Evolutionary conservation across 1,284 basidiomycete genomes (phyloP), one percentile per base, ranked within the genome.

Genomic region (Trametes hirsuta): DNA sequence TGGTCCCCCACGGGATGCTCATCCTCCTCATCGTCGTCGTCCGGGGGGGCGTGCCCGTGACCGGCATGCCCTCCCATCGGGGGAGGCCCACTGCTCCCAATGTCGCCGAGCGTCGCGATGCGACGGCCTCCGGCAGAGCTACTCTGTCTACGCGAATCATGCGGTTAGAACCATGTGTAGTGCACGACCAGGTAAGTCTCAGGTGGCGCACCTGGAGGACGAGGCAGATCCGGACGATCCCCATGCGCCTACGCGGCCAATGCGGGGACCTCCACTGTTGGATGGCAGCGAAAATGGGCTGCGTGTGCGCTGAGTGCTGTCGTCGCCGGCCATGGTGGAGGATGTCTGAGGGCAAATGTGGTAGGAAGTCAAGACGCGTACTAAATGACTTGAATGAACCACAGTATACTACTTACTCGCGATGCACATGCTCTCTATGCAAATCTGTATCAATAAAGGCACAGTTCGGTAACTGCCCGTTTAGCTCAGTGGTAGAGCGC

Each of bases 211-310:
- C 71, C 62, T 68, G 9, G 65, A 67, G 11, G 70, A 63, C 25
- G 66, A 59, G 5, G 45, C 22, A 2, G 66, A 55, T 12, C 35
- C 52, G 12, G 65, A 59, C 2, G 59, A 54, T 47, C 60, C 61
- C 70, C 63, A 67, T 47, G 64, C 67, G 12, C 72, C 72, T 30
- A 72, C 61, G 47, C 71, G 70, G 37, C 72, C 72, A 45, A 72
- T 66, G 36, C 68, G 67, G 21, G 70, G 65, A 10, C 30, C 30
- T 30, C 56, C 61, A 15, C 55, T 64, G 51, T 71, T 64, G n/a
- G 77, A 60, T 0, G 81, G 76, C 39, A 77, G 75, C 11, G 74
- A 72, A 84, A 86, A 87, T 2, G 74, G 64, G 6, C 83, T 79
- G 0, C 57, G 47, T 2, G 54, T 53, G n/a, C 59, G 59, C 21